Evolutionary conservation across 208 protist species (phyloP).

Genomic region (Porcisia deanei): DNA sequence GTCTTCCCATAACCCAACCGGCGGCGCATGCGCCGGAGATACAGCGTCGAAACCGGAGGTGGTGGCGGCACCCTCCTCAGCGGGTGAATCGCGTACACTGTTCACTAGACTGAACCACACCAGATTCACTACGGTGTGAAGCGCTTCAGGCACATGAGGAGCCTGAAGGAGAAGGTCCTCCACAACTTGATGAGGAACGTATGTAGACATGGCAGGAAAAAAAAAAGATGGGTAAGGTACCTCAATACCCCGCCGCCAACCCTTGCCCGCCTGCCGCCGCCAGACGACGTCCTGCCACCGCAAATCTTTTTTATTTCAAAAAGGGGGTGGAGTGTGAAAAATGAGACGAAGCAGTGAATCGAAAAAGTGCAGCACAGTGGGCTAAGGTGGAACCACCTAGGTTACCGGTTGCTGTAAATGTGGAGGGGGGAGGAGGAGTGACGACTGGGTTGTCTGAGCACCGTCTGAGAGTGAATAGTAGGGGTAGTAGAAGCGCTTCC

Average conservation of each 20-base stretch:
- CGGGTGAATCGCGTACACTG: neutral
- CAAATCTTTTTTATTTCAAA: neutral
- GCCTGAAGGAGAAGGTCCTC: slow-evolving; percentile 23
- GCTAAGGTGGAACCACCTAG: neutral
- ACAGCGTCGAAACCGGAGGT: neutral
- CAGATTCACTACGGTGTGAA: slow-evolving; percentile 21
- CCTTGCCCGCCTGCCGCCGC: neutral
- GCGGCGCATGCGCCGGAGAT: neutral
- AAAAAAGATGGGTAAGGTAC: neutral
- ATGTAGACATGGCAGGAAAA: slow-evolving; percentile 1
- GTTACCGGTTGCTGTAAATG: neutral
- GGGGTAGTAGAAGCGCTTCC: neutral
- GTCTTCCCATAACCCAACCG: neutral
- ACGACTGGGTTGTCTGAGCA: neutral
- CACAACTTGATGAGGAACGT: slow-evolving; percentile 3
- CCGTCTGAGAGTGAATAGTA: neutral
- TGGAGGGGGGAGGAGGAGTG: neutral
- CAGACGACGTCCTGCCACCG: neutral
- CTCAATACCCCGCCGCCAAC: too few species aligned
- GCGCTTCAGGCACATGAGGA: slow-evolving; percentile 12
- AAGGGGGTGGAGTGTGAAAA: neutral
- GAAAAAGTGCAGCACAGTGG: neutral
- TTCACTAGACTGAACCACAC: slow-evolving; percentile 27
- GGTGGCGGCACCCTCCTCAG: neutral
- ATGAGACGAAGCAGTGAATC: neutral